Percentiles rank a stretch among this genome's conserved stretches.
Conservation (phyloP, 2,329 filamentous ascomycete genomes). For the Dothistroma septosporum region DNA sequence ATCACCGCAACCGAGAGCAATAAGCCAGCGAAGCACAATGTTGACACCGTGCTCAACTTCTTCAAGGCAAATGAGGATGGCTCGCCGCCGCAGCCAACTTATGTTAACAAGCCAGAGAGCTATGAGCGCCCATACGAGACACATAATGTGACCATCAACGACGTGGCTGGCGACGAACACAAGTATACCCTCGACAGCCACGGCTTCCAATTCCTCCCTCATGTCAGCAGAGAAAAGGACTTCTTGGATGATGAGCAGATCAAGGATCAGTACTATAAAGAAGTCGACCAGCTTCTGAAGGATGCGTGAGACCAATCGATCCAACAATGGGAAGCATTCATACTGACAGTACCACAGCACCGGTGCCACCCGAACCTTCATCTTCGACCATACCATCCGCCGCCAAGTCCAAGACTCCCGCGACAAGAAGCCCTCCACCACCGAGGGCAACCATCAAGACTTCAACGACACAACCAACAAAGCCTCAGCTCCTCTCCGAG, state of each 20-base stretch:
- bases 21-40: constrained; percentile 20
- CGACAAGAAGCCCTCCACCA: constrained; percentile 4
- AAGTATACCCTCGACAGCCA: constrained; percentile 26
- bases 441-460: constrained; percentile 21
- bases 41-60: constrained; percentile 23
- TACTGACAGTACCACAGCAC: constrained; percentile 36
- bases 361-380: constrained; percentile 53
- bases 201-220: constrained; percentile 36
- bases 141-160: constrained; percentile 37
- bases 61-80: constrained; percentile 26
- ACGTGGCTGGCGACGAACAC: constrained; percentile 45
- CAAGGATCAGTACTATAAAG: constrained; percentile 37
- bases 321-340: constrained; percentile 32
- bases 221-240: constrained; percentile 36
- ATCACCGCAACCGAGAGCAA: constrained; percentile 6
- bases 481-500: constrained; percentile 31
- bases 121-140: constrained; percentile 32
- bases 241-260: constrained; percentile 39
- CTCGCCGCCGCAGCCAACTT: constrained; percentile 20
- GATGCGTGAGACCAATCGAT: constrained; percentile 30
- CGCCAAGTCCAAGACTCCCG: constrained; percentile 36
- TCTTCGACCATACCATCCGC: constrained; percentile 62
- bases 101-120: constrained; percentile 28
- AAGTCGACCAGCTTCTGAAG: constrained; percentile 38
- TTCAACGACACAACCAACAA: constrained; percentile 36